Percentiles rank a stretch among this genome's conserved stretches.
Conservation (phyloP, 441 rosid genomes). For the Populus hybrid region DNA sequence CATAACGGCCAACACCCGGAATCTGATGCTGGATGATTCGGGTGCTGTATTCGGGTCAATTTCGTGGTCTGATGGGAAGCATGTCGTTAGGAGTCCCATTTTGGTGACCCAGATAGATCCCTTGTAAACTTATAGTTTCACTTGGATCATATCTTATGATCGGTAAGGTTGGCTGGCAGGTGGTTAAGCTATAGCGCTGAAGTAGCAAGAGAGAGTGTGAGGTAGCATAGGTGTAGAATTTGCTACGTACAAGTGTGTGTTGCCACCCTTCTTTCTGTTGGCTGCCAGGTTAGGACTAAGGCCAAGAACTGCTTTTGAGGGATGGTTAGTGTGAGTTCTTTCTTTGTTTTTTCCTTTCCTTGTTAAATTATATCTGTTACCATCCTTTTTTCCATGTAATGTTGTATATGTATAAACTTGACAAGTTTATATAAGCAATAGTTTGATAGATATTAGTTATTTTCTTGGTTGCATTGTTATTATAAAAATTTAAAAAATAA, state of each 20-base stretch:
- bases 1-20: constrained; percentile 45
- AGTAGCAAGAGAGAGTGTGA: background rate
- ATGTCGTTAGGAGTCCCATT: constrained; percentile 66
- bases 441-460: background rate
- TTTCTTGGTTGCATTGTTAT: no score
- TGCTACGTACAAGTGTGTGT: constrained; percentile 2
- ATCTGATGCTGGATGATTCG: constrained; percentile 46
- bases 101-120: constrained; percentile 56
- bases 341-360: no score
- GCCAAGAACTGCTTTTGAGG: constrained; percentile 4
- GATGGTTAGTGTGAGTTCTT: constrained; percentile 9
- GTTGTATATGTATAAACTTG: constrained; percentile 31
- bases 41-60: constrained; percentile 72
- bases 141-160: constrained; percentile 38
- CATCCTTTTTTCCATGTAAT: background rate
- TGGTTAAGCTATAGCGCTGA: background rate
- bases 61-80: constrained; percentile 76
- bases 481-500: no score
- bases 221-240: constrained; percentile 18
- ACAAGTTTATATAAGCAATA: constrained; percentile 29
- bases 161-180: constrained; percentile 6
- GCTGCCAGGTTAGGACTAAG: constrained; percentile 7
- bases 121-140: constrained; percentile 32
- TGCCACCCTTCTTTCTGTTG: constrained; percentile 1
- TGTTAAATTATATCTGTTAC: background rate